These are phyloP conservation scores for Paulownia fortunei DNA, from an alignment of 257 asterid species.

Conservation along the genomic window DNA sequence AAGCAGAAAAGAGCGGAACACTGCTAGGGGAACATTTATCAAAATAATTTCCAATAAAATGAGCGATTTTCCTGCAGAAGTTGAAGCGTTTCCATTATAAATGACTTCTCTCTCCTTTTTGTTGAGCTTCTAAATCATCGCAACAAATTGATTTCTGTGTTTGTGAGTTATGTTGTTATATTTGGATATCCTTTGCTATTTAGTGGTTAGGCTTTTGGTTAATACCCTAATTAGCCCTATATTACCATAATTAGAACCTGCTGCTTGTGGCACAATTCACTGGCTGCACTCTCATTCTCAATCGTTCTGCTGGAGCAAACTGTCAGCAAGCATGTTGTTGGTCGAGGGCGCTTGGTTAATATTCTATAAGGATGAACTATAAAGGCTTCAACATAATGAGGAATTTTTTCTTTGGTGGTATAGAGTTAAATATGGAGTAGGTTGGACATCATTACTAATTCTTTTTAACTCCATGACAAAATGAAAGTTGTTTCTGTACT, in stretches of 20 bases:
- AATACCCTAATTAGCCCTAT: background rate
- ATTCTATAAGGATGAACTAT: background rate
- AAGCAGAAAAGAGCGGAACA: background rate
- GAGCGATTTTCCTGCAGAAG: background rate
- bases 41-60: background rate
- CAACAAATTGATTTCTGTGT: background rate
- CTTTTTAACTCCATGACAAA: background rate
- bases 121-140: constrained; percentile 6
- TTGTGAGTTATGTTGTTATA: background rate
- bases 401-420: background rate
- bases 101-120: background rate
- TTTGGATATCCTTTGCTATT: background rate
- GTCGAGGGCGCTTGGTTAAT: background rate
- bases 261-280: background rate
- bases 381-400: background rate
- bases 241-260: background rate
- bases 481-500: background rate
- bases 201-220: background rate
- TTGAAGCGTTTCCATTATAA: background rate
- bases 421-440: background rate
- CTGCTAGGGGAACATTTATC: background rate
- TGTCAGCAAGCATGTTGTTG: background rate
- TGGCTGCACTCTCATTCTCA: background rate
- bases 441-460: background rate
- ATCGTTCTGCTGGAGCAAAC: background rate